phyloP scores from a whole-genome alignment of 352 stramenopile species.

The Phytophthora sp. region DNA sequence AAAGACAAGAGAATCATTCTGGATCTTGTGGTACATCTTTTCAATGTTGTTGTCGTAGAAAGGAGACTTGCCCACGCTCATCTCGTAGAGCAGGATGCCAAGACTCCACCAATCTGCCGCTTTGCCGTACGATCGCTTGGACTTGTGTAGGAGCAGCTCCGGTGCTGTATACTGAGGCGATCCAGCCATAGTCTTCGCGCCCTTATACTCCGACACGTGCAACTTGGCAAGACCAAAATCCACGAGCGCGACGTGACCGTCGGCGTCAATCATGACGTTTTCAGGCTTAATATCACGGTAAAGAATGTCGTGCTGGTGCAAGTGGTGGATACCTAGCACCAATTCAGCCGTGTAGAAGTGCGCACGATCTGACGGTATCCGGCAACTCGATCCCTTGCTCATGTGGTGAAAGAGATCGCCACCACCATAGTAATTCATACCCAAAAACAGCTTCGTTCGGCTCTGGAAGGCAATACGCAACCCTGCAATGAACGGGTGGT shows the following conservation, averaged over 20 bases:
- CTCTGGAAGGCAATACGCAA: conserved; percentile 90
- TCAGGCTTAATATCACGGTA: conserved; percentile 98
- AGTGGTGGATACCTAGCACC: conserved; percentile 91
- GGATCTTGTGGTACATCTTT: conserved; percentile 94
- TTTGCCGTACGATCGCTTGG: conserved; percentile 89
- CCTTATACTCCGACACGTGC: conserved; percentile 90
- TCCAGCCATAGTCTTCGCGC: conserved; percentile 89
- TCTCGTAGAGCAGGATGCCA: conserved; percentile 93
- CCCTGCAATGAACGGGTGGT: conserved; percentile 88
- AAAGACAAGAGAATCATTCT: conserved; percentile 86
- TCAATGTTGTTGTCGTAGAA: conserved; percentile 95
- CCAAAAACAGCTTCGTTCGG: conserved; percentile 85
- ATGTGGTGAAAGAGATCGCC: conserved; percentile 91
- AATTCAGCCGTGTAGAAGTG: conserved; percentile 95
- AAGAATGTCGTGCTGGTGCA: conserved; percentile 95
- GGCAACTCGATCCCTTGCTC: conserved; percentile 87
- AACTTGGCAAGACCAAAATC: conserved; percentile 96
- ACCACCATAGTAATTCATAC: conserved; percentile 90
- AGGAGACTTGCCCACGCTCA: conserved; percentile 92
- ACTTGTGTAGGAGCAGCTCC: conserved; percentile 83
- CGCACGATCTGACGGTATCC: conserved; percentile 80
- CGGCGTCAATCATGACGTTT: conserved; percentile 95
- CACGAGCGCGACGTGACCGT: conserved; percentile 95
- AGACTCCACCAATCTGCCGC: conserved; percentile 91
- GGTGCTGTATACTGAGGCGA: conserved; percentile 89